phyloP scores from a whole-genome alignment of 805 yeast genomes.

The Metschnikowia gelsemii region DNA sequence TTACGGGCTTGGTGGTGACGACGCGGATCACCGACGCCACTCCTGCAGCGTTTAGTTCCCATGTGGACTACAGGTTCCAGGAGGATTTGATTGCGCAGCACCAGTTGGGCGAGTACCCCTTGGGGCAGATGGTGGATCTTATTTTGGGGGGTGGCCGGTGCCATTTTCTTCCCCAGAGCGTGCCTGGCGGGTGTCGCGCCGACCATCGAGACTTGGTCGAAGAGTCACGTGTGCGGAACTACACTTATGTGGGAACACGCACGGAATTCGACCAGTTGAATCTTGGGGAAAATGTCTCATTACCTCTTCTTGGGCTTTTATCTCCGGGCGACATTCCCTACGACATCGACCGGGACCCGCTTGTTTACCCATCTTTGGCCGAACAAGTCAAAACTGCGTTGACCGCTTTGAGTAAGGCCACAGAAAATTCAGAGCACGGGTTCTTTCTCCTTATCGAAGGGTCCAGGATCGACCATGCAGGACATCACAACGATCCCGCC shows the following conservation, averaged over 20 bases:
- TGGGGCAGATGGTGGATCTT: conserved; percentile 78
- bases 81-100: conserved; percentile 87
- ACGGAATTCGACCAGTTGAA: conserved; percentile 53
- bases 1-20: conserved; percentile 89
- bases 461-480: conserved; percentile 92
- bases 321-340: conserved; percentile 81
- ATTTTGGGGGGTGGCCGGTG: conserved; percentile 92
- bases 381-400: conserved; percentile 79
- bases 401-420: conserved; percentile 61
- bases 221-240: conserved; percentile 54
- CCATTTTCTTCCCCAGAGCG: conserved; percentile 60
- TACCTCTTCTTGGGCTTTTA: conserved; percentile 76
- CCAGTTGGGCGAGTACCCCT: conserved; percentile 75
- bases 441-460: conserved; percentile 88
- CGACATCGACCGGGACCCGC: conserved; percentile 69
- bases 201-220: conserved; percentile 69
- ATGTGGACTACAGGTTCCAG: conserved; percentile 70
- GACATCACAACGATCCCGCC: conserved; percentile 90
- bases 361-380: conserved; percentile 68
- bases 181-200: conserved; percentile 61
- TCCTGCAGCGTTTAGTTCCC: conserved; percentile 86
- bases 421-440: conserved; percentile 73
- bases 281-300: conserved; percentile 58
- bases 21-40: conserved; percentile 94
- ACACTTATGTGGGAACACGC: conserved; percentile 62